Conservation (phyloP, 768 basidiomycete genomes). For the Tylopilus sp. region DNA sequence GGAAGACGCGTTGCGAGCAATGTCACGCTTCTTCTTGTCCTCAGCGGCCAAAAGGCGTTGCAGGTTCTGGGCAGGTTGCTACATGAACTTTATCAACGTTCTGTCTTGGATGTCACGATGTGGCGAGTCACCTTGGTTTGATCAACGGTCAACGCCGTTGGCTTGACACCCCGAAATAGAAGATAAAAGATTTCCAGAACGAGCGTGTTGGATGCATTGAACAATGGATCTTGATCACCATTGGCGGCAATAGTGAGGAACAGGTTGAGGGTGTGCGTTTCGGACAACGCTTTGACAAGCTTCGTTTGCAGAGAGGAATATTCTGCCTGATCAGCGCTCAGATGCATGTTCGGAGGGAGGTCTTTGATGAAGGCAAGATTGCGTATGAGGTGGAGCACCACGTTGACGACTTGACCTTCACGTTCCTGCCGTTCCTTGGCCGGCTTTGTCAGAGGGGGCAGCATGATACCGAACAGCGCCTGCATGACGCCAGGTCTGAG, state of each 20-base stretch:
- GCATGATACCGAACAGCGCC: conserved; percentile 68
- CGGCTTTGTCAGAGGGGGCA: conserved; percentile 75
- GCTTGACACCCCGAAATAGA: conserved; percentile 76
- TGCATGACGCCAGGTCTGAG: conserved; percentile 66
- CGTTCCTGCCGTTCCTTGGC: conserved; percentile 67
- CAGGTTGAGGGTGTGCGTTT: conserved; percentile 71
- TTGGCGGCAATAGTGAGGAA: conserved; percentile 86
- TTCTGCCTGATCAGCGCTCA: conserved; percentile 77
- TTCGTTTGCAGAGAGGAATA: conserved; percentile 74
- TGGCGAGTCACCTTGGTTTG: conserved; percentile 54
- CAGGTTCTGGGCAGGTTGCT: conserved; percentile 71
- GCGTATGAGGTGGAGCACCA: conserved; percentile 84
- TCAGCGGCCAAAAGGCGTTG: conserved; percentile 77
- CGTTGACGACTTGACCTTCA: conserved; percentile 83
- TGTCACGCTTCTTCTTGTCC: conserved; percentile 55
- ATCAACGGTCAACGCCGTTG: conserved; percentile 53
- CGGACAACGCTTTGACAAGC: conserved; percentile 66
- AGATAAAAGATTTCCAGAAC: conserved; percentile 93
- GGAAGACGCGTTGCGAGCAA: conserved; percentile 56
- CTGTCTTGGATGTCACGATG: conserved; percentile 2
- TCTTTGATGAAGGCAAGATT: conserved; percentile 96
- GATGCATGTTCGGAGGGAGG: conserved; percentile 63
- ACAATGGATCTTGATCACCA: conserved; percentile 67
- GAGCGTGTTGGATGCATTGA: conserved; percentile 84
- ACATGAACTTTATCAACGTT: conserved; percentile 10